Evolutionary conservation across 805 yeast genomes (phyloP), one percentile per base, ranked within the genome.

Genomic region (Kuraishia cidri): DNA sequence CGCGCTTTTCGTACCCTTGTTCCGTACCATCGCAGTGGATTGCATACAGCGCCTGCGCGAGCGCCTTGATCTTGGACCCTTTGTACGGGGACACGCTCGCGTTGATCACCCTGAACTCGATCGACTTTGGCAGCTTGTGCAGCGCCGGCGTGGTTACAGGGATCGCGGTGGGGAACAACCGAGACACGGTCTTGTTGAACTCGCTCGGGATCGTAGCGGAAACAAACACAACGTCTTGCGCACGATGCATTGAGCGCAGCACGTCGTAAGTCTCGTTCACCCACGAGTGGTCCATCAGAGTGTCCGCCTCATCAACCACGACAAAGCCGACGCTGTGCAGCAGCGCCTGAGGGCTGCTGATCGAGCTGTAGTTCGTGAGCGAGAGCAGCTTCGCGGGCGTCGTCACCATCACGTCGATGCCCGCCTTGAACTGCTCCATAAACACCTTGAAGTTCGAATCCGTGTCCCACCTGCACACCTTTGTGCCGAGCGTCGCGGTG

Each of bases 281-380:
- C 69, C 87, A 88, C 0, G 92, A 79, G 33, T 74, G 71, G 50
- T 88, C 95, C 75, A 88, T 68, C 35, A 90, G 59, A 0, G 95
- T 82, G 56, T 90, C 98, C 0, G 98, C 97, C 54, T 90, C 98
- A 51, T 90, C 98, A 10, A 83, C 71, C 2, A 84, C 90, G 29
- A 81, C 64, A 46, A 69, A 79, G 18, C 66, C 64, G 4, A 79
- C 74, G 10, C 60, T 51, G 29, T 54, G 54, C 38, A 72, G 59
- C 16, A 58, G 46, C 24, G 64, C 52, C 39, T 56, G 61, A 4
- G 58, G 52, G 33, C 47, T 43, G 6, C 46, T 44, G 19, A 57
- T 42, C 3, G 56, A 52, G 23, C 47, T 53, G 31, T 57, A 56
- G 30, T 37, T 44, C 2, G 55, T 47, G 29, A 58, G 36, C 3